Conservation (phyloP, 345 rosid species). For the Gossypium mustelinum region DNA sequence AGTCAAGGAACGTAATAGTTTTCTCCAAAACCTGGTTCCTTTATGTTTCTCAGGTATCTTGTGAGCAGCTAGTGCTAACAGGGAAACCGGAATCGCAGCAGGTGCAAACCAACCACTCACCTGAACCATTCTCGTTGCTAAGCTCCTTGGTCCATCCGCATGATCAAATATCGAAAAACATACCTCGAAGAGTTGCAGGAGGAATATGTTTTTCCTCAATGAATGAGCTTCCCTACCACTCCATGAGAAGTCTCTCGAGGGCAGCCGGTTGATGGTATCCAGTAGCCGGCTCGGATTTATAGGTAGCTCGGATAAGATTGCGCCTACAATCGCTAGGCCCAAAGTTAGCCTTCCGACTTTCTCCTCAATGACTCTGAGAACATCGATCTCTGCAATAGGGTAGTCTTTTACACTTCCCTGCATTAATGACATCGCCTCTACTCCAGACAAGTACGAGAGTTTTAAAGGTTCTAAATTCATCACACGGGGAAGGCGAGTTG, state of each 20-base stretch:
- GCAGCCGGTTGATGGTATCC: slow-evolving; percentile 87
- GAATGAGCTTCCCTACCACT: slow-evolving; percentile 46
- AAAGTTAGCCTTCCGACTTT: slow-evolving; percentile 72
- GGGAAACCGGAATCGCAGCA: slow-evolving; percentile 57
- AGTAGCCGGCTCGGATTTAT: slow-evolving; percentile 80
- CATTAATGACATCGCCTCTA: slow-evolving; percentile 85
- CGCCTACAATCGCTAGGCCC: slow-evolving; percentile 78
- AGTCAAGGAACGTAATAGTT: slow-evolving; percentile 51
- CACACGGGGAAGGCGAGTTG: slow-evolving; percentile 64
- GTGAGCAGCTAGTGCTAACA: slow-evolving; percentile 69
- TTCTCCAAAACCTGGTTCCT: slow-evolving; percentile 53
- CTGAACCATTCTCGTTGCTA: slow-evolving; percentile 89
- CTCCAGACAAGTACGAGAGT: slow-evolving; percentile 74
- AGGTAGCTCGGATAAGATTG: slow-evolving; percentile 81
- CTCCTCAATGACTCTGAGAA: slow-evolving; percentile 74
- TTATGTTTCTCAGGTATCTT: slow-evolving; percentile 69
- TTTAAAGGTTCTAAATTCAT: slow-evolving; percentile 91
- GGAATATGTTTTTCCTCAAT: slow-evolving; percentile 51
- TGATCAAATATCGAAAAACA: slow-evolving; percentile 97
- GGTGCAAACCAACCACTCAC: slow-evolving; percentile 97
- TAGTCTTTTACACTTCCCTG: slow-evolving; percentile 63
- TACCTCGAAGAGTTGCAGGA: slow-evolving; percentile 87
- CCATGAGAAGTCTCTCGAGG: slow-evolving; percentile 61
- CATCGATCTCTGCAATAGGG: slow-evolving; percentile 62
- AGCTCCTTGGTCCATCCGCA: slow-evolving; percentile 81